These are phyloP conservation scores for Cystobasidium pallidum DNA, from an alignment of 1,284 basidiomycete species.

Conservation along the genomic window DNA sequence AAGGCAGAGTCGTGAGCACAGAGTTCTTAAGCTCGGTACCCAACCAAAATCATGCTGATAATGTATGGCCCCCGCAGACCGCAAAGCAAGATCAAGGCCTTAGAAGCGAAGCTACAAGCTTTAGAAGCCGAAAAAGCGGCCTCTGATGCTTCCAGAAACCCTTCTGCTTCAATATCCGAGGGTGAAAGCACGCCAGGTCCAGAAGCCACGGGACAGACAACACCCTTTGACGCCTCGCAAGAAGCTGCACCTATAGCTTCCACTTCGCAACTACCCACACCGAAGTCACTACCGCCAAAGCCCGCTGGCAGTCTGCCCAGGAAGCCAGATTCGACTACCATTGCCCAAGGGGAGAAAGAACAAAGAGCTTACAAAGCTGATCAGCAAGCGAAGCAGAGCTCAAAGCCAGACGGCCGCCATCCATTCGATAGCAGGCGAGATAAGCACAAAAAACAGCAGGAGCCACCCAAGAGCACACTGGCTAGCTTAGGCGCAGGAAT, in stretches of 20 bases:
- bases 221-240: neutral
- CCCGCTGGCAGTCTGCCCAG: constrained; percentile 4
- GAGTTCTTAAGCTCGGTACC: no score
- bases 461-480: constrained; percentile 23
- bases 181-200: constrained; percentile 3
- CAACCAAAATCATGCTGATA: neutral
- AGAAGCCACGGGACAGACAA: neutral
- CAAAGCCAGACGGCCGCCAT: neutral
- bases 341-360: constrained; percentile 34
- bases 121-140: constrained; percentile 30
- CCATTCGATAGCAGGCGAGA: constrained; percentile 13
- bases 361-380: constrained; percentile 17
- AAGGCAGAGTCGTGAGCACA: constrained; percentile 67
- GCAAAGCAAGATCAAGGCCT: constrained; percentile 83
- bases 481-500: constrained; percentile 33
- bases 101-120: constrained; percentile 81
- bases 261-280: neutral
- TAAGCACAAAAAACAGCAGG: constrained; percentile 7
- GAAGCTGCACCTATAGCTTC: neutral
- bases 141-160: constrained; percentile 2
- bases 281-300: constrained; percentile 3
- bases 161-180: constrained; percentile 14
- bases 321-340: constrained; percentile 18
- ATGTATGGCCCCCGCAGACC: constrained; percentile 62
- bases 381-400: constrained; percentile 1